Base-by-base conservation (phyloP, 176 grass and related monocot species). In the Calamus simplicifolius region DNA sequence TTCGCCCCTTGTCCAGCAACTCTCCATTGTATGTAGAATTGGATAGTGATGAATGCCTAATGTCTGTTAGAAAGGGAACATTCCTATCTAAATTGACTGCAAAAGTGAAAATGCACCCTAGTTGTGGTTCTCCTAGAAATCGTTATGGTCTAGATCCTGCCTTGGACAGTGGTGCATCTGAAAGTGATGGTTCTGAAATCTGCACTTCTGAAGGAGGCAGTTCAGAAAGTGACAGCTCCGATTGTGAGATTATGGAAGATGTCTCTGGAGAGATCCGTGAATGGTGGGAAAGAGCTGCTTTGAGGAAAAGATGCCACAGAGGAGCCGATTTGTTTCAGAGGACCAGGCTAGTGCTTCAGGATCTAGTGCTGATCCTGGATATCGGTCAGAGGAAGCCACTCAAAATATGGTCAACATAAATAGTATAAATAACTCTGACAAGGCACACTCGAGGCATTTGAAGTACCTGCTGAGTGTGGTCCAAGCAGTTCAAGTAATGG, bases 231-330 rank as follows among this genome's bases (percentile, higher is more conserved):
- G 71, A 64, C 27, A 50, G 29, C 19, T 97, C 84, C 25, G 93
- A 97, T 78, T 91, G 81, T 64, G 87, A 97, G 69, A 82, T 97
- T 48, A 61, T 96, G 5, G 79, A 83, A 70, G 85, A 83, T 27
- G 38, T 54, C 21, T 66, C 71, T 62, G 80, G 78, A 63, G 38
- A 29, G 0, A 82, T 83, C 15, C 84, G 87, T 15, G 67, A 82
- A 69, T 19, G 54, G 62, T 97, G 87, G 93, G 87, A 97, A 81
- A 79, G 50, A 4, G 87, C 92, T 69, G 75, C 84, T 71, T 84
- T 57, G 12, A 97, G 59, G 18, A 97, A 71, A 73, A 59, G 25
- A 63, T 25, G 18, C 59, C 63, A 66, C 64, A 62, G 16, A 59
- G 19, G 19, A 49, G 28, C 51, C 69, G n/a, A 25, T n/a, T 69